Evolutionary conservation across 768 basidiomycete genomes (phyloP).

Genomic region (Xerocomus spinulosus): DNA sequence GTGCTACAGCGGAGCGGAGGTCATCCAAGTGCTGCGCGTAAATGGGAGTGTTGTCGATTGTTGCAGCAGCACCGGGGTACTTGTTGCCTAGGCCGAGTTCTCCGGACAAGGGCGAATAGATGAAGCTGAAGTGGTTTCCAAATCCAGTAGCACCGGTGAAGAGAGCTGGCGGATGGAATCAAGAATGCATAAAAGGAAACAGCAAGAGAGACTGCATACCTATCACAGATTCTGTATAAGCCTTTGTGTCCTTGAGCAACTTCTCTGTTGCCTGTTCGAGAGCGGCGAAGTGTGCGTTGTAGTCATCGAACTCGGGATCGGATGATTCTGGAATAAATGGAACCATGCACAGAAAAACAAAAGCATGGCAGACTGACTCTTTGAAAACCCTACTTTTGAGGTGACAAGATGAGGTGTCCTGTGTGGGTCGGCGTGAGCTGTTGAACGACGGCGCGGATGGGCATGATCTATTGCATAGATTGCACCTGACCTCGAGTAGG

Average conservation of each 20-base stretch:
- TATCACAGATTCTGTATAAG: conserved; percentile 79
- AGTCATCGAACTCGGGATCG: conserved; percentile 90
- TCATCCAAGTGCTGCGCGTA: conserved; percentile 80
- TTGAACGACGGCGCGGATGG: conserved; percentile 2
- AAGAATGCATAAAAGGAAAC: not conserved
- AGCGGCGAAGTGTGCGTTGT: conserved; percentile 66
- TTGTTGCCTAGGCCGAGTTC: conserved; percentile 80
- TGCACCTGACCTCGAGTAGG: not conserved
- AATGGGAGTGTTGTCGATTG: conserved; percentile 69
- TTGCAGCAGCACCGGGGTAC: conserved; percentile 71
- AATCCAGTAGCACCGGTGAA: conserved; percentile 63
- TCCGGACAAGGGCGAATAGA: conserved; percentile 63
- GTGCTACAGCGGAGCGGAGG: conserved; percentile 68
- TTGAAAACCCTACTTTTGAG: conserved; percentile 83
- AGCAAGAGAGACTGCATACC: conserved; percentile 34
- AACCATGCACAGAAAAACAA: not conserved
- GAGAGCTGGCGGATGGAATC: conserved; percentile 41
- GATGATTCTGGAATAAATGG: conserved; percentile 35
- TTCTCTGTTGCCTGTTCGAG: conserved; percentile 84
- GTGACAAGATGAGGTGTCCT: conserved; percentile 92
- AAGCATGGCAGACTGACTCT: conserved; percentile 58
- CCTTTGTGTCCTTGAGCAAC: conserved; percentile 85
- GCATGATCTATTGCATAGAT: conserved; percentile 5
- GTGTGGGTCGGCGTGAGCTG: conserved; percentile 7
- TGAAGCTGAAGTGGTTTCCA: conserved; percentile 54